Evolutionary conservation across 331 rosid species (phyloP).

Genomic region (Rosa hybrid): DNA sequence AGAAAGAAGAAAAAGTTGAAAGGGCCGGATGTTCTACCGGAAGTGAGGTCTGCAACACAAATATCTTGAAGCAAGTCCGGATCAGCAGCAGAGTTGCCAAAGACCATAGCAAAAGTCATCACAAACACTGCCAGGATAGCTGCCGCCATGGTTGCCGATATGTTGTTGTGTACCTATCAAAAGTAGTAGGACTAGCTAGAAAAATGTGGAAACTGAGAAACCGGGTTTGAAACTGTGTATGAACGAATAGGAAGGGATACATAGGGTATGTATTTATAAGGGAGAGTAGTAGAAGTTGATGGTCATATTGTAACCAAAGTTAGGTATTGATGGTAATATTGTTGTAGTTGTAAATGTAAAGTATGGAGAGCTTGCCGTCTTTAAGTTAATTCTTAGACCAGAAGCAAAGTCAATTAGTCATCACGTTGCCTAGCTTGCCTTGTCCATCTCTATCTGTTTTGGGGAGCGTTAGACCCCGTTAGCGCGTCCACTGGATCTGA

Average conservation of each 20-base stretch:
- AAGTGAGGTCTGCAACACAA: slow-evolving; percentile 70
- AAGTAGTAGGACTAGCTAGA: neutral
- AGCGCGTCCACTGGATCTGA: neutral
- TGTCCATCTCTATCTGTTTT: neutral
- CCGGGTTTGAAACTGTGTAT: neutral
- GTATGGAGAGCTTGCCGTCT: slow-evolving; percentile 29
- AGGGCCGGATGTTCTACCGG: slow-evolving; percentile 39
- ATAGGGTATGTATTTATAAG: slow-evolving; percentile 27
- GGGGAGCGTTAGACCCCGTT: slow-evolving; percentile 22
- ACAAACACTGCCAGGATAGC: slow-evolving; percentile 22
- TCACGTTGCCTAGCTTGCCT: neutral
- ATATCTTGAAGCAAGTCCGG: slow-evolving; percentile 82
- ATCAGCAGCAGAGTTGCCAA: slow-evolving; percentile 50
- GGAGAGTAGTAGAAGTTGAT: neutral
- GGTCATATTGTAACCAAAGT: neutral
- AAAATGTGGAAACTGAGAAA: neutral
- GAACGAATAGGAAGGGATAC: neutral
- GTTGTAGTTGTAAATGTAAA: slow-evolving; percentile 18
- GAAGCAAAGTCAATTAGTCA: slow-evolving; percentile 39
- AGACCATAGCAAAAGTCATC: slow-evolving; percentile 38
- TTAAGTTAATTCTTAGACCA: slow-evolving; percentile 20
- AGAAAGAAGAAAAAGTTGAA: neutral
- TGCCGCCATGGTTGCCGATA: slow-evolving; percentile 35
- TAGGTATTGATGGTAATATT: neutral
- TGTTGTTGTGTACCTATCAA: neutral